Conservation (phyloP, 768 basidiomycete genomes). For the Cytidiella melzeri region DNA sequence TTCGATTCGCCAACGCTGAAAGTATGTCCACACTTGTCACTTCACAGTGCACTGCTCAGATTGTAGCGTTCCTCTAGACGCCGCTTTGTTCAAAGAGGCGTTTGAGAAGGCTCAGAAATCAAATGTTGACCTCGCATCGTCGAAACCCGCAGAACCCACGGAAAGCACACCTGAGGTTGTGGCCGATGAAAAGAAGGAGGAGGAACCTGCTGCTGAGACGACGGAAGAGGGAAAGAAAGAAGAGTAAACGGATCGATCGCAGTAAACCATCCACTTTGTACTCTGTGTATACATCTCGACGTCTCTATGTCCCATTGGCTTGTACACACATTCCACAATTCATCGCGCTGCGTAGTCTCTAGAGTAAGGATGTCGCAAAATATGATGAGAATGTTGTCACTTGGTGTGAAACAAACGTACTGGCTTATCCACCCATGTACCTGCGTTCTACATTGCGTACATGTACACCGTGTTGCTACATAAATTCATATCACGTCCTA, state of each 20-base stretch:
- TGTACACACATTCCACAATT: conserved; percentile 18
- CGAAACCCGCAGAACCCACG: conserved; percentile 21
- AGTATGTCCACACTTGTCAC: conserved; percentile 47
- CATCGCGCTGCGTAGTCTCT: too few relatives aligned
- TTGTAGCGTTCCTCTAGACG: conserved; percentile 42
- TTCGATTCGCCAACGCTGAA: conserved; percentile 95
- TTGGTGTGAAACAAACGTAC: too few relatives aligned
- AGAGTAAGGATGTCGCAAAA: too few relatives aligned
- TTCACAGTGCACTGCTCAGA: neutral
- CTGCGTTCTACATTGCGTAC: too few relatives aligned
- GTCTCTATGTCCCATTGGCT: neutral
- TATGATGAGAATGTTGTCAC: too few relatives aligned
- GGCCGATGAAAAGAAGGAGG: conserved; percentile 26
- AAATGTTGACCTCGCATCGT: conserved; percentile 43
- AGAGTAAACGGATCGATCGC: conserved; percentile 17
- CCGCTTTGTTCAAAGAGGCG: conserved; percentile 78
- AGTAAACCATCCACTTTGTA: neutral
- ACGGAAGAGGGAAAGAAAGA: conserved; percentile 32
- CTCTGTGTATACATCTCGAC: neutral
- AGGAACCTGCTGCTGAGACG: conserved; percentile 27
- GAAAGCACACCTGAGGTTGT: conserved; percentile 18
- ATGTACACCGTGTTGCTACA: too few relatives aligned
- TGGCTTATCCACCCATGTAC: too few relatives aligned
- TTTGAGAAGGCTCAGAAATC: conserved; percentile 81
- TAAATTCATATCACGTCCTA: too few relatives aligned